These are phyloP conservation scores for Solanum appendiculatum DNA, from an alignment of 257 asterid genomes.

Conservation along the genomic window DNA sequence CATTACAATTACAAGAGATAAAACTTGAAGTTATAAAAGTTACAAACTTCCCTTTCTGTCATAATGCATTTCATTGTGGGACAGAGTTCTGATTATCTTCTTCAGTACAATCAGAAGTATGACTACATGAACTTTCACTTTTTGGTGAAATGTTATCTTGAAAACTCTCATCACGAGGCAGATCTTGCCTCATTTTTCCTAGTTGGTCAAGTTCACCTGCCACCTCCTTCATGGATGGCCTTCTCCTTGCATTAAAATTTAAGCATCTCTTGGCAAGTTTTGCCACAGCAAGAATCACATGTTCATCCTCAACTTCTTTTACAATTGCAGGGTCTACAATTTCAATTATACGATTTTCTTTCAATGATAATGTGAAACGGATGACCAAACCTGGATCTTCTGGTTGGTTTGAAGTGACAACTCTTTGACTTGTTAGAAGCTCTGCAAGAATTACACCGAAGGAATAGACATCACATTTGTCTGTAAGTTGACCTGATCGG, in stretches of 20 bases:
- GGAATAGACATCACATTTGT: conserved; percentile 33
- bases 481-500: conserved; percentile 22
- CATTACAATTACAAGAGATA: background rate
- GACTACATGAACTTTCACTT: background rate
- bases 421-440: conserved; percentile 22
- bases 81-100: background rate
- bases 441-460: conserved; percentile 34
- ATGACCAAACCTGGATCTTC: conserved; percentile 15
- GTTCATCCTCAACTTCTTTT: conserved; percentile 8
- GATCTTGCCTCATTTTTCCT: conserved; percentile 1
- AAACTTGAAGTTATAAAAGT: background rate
- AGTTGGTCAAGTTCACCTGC: conserved; percentile 23
- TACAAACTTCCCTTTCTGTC: background rate
- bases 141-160: background rate
- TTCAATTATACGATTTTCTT: conserved; percentile 6
- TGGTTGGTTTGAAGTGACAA: background rate
- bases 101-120: background rate
- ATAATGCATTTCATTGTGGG: background rate
- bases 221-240: conserved; percentile 26
- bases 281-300: conserved; percentile 11
- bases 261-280: conserved; percentile 1
- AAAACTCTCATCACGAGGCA: background rate
- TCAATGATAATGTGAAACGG: conserved; percentile 10
- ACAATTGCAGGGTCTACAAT: conserved; percentile 6
- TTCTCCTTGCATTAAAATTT: conserved; percentile 6